Evolutionary conservation across 768 basidiomycete species (phyloP).

Genomic region (Paxillus involutus): DNA sequence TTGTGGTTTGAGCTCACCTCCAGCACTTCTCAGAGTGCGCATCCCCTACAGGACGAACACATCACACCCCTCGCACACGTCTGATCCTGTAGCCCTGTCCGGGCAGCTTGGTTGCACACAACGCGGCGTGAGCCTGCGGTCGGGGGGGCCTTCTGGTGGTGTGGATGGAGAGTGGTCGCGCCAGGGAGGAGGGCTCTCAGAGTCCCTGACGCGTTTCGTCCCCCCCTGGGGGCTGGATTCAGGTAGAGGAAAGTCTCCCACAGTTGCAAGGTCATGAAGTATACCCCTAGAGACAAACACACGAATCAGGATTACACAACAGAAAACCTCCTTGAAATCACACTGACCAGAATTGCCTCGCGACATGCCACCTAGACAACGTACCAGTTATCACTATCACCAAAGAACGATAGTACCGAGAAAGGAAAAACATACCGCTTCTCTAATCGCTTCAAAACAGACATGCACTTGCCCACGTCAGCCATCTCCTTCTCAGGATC

Average conservation of each 20-base stretch:
- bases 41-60: no score
- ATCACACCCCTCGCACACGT: no score
- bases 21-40: no score
- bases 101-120: no score
- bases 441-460: conserved; percentile 37
- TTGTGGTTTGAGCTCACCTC: no score
- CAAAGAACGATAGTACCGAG: no score
- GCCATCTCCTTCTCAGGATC: conserved; percentile 47
- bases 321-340: neutral
- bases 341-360: conserved; percentile 49
- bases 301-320: neutral
- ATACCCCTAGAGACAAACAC: conserved; percentile 53
- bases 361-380: conserved; percentile 42
- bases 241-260: conserved; percentile 70
- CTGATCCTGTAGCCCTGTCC: no score
- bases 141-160: conserved; percentile 14
- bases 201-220: conserved; percentile 64
- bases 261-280: conserved; percentile 68
- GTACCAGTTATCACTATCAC: neutral
- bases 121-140: conserved; percentile 37
- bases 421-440: conserved; percentile 34
- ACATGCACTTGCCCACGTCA: conserved; percentile 53
- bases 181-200: conserved; percentile 39
- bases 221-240: conserved; percentile 47
- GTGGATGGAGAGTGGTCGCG: conserved; percentile 1